A percentile compares a stretch with the other conserved stretches of the same genome.
These are phyloP conservation scores for Aegilops bicornis DNA, from an alignment of 176 grass and related monocot genomes.

Conservation along the genomic window DNA sequence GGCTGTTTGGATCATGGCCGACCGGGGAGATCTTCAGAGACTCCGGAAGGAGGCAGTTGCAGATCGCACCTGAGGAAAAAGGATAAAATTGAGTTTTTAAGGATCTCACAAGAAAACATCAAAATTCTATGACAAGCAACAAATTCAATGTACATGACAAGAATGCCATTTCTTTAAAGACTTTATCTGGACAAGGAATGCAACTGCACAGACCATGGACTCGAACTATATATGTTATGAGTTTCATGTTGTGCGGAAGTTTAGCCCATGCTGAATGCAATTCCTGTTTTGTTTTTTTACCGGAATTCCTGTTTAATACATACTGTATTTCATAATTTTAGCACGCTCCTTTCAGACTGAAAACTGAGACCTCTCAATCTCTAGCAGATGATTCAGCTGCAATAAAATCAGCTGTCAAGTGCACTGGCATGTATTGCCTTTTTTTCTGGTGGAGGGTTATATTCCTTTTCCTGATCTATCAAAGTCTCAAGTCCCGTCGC, in stretches of 20 bases:
- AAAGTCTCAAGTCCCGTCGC: neutral
- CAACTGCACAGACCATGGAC: neutral
- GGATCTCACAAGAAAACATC: neutral
- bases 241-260: neutral
- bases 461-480: neutral
- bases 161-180: neutral
- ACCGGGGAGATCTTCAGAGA: slow-evolving; percentile 86
- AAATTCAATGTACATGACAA: neutral
- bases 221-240: neutral
- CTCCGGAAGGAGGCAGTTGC: slow-evolving; percentile 84
- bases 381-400: neutral
- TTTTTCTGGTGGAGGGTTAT: neutral
- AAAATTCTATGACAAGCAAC: neutral
- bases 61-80: slow-evolving; percentile 63
- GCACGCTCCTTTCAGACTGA: neutral
- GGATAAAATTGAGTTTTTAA: neutral
- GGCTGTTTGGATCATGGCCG: slow-evolving; percentile 62
- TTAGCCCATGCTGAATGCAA: slow-evolving; percentile 4
- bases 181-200: neutral
- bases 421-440: neutral
- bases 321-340: neutral
- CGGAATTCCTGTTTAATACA: neutral
- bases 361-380: neutral
- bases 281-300: neutral
- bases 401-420: neutral